These are phyloP conservation scores for Pugionium cornutum DNA, from an alignment of 345 rosid species.

Conservation along the genomic window DNA sequence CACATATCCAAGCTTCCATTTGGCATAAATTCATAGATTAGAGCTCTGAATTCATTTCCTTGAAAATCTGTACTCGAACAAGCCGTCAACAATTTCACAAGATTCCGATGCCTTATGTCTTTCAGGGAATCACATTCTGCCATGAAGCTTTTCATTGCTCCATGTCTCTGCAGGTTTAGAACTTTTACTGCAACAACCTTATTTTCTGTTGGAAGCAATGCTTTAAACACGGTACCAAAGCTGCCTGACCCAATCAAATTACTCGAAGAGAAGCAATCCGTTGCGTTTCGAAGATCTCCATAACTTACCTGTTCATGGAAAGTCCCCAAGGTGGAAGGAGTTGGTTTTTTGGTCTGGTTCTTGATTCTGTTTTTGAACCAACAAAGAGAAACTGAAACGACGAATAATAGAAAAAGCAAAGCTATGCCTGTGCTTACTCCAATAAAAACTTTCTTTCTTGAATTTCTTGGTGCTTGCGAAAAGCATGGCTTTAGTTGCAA, in stretches of 20 bases:
- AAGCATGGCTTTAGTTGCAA: constrained; percentile 29
- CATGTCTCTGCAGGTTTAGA: constrained; percentile 41
- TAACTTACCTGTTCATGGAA: constrained; percentile 22
- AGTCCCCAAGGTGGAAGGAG: not conserved
- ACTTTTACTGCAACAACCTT: constrained; percentile 44
- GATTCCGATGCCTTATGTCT: constrained; percentile 49
- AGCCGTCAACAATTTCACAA: constrained; percentile 48
- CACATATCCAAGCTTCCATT: constrained; percentile 53
- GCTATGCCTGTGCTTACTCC: constrained; percentile 6
- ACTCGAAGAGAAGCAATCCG: constrained; percentile 27
- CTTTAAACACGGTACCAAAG: constrained; percentile 41
- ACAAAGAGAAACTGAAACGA: not conserved
- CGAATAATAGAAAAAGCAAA: constrained; percentile 1
- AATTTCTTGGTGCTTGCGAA: not conserved
- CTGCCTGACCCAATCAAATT: constrained; percentile 36
- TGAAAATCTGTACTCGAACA: constrained; percentile 52
- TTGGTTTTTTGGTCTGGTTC: not conserved
- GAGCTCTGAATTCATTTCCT: constrained; percentile 57
- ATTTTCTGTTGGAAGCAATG: not conserved
- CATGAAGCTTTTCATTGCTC: constrained; percentile 50
- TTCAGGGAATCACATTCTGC: constrained; percentile 52
- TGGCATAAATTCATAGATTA: constrained; percentile 49
- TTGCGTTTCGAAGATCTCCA: constrained; percentile 26
- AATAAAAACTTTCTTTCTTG: constrained; percentile 4
- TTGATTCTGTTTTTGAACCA: constrained; percentile 11